Evolutionary conservation across 257 asterid genomes (phyloP).

Genomic region (Solanum acaule): DNA sequence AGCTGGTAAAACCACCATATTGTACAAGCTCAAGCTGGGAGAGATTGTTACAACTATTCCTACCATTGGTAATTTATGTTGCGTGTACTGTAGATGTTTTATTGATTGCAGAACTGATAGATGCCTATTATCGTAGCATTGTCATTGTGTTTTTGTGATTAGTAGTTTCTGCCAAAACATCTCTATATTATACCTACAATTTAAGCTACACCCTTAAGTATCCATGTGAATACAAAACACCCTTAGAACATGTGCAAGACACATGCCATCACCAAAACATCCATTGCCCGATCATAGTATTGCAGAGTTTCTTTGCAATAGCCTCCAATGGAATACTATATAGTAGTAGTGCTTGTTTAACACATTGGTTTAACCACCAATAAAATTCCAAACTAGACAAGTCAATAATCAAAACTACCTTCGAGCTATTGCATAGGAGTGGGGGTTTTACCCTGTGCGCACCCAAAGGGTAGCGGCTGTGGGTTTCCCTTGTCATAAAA

Average conservation of each 20-base stretch:
- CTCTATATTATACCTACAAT: neutral
- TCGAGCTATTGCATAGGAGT: too few species aligned
- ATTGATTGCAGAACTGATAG: neutral
- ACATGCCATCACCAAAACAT: neutral
- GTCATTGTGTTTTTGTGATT: neutral
- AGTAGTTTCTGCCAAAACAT: neutral
- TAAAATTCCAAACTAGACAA: neutral
- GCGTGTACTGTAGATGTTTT: neutral
- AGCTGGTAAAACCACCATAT: conserved; percentile 80
- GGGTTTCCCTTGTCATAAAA: too few species aligned
- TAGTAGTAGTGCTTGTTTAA: neutral
- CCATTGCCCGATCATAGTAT: neutral
- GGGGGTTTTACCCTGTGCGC: too few species aligned
- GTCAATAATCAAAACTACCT: neutral
- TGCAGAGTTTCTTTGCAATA: neutral
- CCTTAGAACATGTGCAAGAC: neutral
- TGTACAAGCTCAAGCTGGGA: conserved; percentile 82
- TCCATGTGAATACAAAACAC: neutral
- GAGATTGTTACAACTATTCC: conserved; percentile 74
- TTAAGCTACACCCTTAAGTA: neutral
- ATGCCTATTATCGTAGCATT: neutral
- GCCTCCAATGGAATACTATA: neutral
- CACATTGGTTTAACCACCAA: neutral
- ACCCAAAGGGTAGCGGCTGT: too few species aligned
- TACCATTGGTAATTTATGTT: conserved; percentile 52